A percentile compares a stretch with the other conserved stretches of the same genome.
These are phyloP conservation scores for Aspergillus caelatus DNA, from an alignment of 2,329 filamentous ascomycete species.

Conservation along the genomic window DNA sequence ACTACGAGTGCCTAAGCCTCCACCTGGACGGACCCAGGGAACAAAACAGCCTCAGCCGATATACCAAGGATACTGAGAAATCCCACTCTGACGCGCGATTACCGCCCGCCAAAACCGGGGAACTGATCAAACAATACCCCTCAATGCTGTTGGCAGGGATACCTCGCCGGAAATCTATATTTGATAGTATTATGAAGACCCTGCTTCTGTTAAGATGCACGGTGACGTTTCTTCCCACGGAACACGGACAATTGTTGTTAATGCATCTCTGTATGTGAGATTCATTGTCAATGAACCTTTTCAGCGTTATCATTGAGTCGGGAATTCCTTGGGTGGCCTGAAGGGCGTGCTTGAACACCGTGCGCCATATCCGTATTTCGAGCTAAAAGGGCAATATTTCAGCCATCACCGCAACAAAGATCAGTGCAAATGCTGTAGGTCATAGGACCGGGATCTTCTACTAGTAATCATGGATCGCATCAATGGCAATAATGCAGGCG, in stretches of 20 bases:
- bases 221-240: background rate
- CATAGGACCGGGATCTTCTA: background rate
- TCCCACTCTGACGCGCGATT: too few relatives aligned
- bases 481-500: background rate
- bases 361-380: background rate
- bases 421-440: background rate
- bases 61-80: too few relatives aligned
- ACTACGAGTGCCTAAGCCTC: background rate
- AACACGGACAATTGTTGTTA: background rate
- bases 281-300: too few relatives aligned
- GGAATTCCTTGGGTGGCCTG: background rate
- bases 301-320: too few relatives aligned
- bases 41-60: too few relatives aligned
- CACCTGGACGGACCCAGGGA: too few relatives aligned
- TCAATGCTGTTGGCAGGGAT: too few relatives aligned
- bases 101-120: too few relatives aligned
- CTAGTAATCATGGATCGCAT: background rate
- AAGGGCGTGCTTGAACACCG: background rate
- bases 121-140: too few relatives aligned
- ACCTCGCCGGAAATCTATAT: too few relatives aligned
- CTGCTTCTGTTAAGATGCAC: background rate
- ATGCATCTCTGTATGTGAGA: background rate
- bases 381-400: background rate
- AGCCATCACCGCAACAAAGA: background rate
- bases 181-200: background rate